Evolutionary conservation across 202 grass and related monocot species (phyloP).

Genomic region (Cymbopogon flexuosus): DNA sequence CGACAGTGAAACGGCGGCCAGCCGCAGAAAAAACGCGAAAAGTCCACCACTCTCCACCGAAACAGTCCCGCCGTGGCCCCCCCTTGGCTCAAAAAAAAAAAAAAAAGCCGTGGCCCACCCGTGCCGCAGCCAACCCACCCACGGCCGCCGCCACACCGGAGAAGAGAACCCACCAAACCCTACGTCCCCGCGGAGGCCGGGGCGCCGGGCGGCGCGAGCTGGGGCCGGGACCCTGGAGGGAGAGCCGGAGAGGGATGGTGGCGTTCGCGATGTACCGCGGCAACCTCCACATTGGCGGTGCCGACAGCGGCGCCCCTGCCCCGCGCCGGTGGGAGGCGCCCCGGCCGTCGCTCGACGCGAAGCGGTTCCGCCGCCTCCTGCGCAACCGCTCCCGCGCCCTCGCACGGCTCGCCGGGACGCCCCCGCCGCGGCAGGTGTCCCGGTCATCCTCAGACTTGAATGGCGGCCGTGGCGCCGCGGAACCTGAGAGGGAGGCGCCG

Average conservation of each 20-base stretch:
- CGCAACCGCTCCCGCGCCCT: slow-evolving; percentile 57
- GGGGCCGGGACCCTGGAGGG: not conserved
- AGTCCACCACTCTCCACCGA: not conserved
- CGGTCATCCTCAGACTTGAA: not conserved
- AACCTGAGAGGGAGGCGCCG: not conserved
- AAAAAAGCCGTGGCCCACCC: not conserved
- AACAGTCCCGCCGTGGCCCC: not conserved
- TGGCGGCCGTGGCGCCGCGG: not conserved
- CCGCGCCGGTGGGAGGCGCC: slow-evolving; percentile 50
- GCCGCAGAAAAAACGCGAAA: not conserved
- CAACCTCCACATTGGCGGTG: slow-evolving; percentile 55
- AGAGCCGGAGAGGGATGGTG: slow-evolving; percentile 41
- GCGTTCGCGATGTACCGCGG: slow-evolving; percentile 85
- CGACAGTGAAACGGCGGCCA: not conserved
- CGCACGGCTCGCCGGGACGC: slow-evolving; percentile 33
- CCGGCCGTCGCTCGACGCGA: slow-evolving; percentile 32
- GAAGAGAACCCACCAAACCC: not conserved
- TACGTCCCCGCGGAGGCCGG: slow-evolving; percentile 7
- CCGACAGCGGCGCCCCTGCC: slow-evolving; percentile 30
- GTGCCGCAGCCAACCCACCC: not conserved
- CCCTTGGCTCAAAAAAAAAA: too few relatives aligned
- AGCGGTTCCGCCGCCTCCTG: slow-evolving; percentile 58
- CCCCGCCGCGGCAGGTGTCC: not conserved
- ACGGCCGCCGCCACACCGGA: not conserved
- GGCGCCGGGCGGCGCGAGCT: not conserved